Conservation (phyloP, 192 early-diverging fungal genomes). For the Gaertneriomyces semiglobifer region DNA sequence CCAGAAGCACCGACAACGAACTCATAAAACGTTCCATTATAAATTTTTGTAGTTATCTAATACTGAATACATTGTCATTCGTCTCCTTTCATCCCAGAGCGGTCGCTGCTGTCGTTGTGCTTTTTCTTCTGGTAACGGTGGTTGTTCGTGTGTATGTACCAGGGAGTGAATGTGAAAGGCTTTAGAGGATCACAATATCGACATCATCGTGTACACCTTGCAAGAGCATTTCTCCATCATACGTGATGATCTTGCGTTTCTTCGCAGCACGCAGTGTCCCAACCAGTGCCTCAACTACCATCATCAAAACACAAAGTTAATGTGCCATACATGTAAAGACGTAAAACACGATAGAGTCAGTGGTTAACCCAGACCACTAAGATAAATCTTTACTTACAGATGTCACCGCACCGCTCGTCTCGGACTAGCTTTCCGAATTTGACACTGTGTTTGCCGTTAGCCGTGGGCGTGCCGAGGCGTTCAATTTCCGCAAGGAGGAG, state of each 20-base stretch:
- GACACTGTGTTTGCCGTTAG: slow-evolving; percentile 33
- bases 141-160: too few species aligned
- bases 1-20: too few species aligned
- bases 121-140: too few species aligned
- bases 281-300: slow-evolving; percentile 47
- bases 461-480: slow-evolving; percentile 35
- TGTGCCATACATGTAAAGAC: neutral
- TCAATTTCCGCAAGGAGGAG: slow-evolving; percentile 41
- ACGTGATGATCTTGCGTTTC: slow-evolving; percentile 47
- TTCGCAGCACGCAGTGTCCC: slow-evolving; percentile 55
- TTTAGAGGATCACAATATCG: slow-evolving; percentile 34
- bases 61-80: too few species aligned
- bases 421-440: slow-evolving; percentile 48
- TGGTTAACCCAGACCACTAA: neutral
- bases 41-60: too few species aligned
- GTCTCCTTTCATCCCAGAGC: too few species aligned
- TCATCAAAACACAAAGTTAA: neutral
- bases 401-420: slow-evolving; percentile 51
- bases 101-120: too few species aligned
- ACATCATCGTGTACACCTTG: slow-evolving; percentile 42
- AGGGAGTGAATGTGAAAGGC: too few species aligned
- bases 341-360: neutral
- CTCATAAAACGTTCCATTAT: too few species aligned
- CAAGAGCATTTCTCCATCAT: slow-evolving; percentile 36
- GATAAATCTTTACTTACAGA: slow-evolving; percentile 28